Evolutionary conservation across 257 asterid genomes (phyloP).

Genomic region (Plectranthus barbatus): DNA sequence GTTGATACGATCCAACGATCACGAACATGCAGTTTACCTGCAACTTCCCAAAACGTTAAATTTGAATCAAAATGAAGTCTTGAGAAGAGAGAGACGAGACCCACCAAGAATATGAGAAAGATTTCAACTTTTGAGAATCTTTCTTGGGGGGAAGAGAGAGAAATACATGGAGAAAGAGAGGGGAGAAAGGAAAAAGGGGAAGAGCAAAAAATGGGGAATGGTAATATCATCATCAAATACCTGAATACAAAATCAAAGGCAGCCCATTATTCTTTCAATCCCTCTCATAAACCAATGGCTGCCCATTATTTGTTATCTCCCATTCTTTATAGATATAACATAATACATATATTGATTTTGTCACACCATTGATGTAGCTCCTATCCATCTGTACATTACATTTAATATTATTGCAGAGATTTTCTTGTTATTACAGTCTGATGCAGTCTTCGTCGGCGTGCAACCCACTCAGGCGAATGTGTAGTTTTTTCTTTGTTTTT

Average conservation of each 20-base stretch:
- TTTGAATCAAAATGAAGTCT: not conserved
- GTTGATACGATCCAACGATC: slow-evolving; percentile 18
- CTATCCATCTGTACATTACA: not conserved
- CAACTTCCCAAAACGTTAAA: too few relatives aligned
- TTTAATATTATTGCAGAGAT: not conserved
- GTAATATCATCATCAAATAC: slow-evolving; percentile 12
- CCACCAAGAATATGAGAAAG: slow-evolving; percentile 19
- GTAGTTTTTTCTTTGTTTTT: too few relatives aligned
- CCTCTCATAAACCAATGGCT: slow-evolving; percentile 18
- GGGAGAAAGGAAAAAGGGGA: slow-evolving; percentile 1
- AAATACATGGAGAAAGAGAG: not conserved
- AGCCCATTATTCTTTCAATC: slow-evolving; percentile 16
- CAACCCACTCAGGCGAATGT: slow-evolving; percentile 17
- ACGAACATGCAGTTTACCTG: slow-evolving; percentile 36
- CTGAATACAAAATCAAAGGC: slow-evolving; percentile 19
- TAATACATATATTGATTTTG: not conserved
- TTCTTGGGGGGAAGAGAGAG: slow-evolving; percentile 5
- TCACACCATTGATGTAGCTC: not conserved
- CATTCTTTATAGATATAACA: not conserved
- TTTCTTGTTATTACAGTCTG: not conserved
- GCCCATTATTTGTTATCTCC: slow-evolving; percentile 14
- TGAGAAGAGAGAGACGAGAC: not conserved
- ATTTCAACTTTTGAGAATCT: slow-evolving; percentile 12
- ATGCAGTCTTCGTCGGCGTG: not conserved
- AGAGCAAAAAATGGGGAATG: not conserved